Conservation (phyloP, 768 basidiomycete species). For the Jaapia argillacea region DNA sequence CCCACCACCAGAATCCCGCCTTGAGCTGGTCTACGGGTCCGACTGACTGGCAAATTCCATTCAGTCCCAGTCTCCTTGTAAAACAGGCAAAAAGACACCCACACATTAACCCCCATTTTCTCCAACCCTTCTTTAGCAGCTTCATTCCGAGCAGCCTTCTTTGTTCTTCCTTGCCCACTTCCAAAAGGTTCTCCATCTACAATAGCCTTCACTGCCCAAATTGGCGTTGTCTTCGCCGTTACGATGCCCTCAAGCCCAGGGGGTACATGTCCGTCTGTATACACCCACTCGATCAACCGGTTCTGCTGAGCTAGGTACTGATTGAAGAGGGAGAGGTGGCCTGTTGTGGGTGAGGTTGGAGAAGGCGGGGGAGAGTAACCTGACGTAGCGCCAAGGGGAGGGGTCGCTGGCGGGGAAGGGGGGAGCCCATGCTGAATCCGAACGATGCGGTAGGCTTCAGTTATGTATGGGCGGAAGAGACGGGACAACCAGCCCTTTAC, state of each 20-base stretch:
- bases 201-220: constrained; percentile 61
- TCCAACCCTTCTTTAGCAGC: constrained; percentile 68
- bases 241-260: background rate
- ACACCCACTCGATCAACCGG: constrained; percentile 62
- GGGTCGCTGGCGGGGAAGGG: constrained; percentile 6
- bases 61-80: no score
- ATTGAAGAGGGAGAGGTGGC: constrained; percentile 76
- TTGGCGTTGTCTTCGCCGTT: constrained; percentile 52
- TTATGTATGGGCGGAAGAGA: constrained; percentile 55
- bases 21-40: no score
- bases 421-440: constrained; percentile 56
- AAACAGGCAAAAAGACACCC: no score
- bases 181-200: constrained; percentile 55
- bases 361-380: constrained; percentile 11
- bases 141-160: constrained; percentile 73
- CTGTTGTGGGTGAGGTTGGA: constrained; percentile 26
- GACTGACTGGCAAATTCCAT: no score
- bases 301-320: constrained; percentile 56
- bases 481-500: constrained; percentile 49
- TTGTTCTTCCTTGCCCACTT: constrained; percentile 58
- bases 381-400: constrained; percentile 14
- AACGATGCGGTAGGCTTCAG: constrained; percentile 51
- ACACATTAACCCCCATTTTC: constrained; percentile 47
- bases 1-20: no score
- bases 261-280: constrained; percentile 32